Conservation (phyloP, 2,329 filamentous ascomycete genomes). For the Trichoderma sp. region DNA sequence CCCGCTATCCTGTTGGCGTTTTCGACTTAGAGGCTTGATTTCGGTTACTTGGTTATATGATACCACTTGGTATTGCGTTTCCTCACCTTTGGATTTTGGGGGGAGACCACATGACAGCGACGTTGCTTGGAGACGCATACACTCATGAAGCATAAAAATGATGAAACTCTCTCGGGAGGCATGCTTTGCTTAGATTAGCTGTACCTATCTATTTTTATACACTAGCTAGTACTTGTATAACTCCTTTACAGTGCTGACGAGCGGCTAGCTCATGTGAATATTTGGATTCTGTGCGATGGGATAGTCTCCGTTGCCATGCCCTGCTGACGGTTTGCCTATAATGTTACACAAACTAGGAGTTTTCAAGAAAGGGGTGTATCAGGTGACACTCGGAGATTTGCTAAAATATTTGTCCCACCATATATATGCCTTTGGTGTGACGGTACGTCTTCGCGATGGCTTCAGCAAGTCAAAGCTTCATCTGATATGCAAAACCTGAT, state of each 20-base stretch:
- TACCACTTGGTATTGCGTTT: conserved; percentile 2
- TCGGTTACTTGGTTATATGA: conserved; percentile 8
- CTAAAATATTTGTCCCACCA: background rate
- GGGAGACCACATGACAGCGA: background rate
- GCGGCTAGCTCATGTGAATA: background rate
- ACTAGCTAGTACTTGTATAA: background rate
- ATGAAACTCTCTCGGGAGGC: background rate
- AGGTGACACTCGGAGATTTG: background rate
- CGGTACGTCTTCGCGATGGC: background rate
- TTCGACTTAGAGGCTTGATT: conserved; percentile 4
- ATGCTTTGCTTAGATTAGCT: background rate
- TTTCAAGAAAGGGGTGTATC: background rate
- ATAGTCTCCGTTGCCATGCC: background rate
- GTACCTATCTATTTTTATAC: background rate
- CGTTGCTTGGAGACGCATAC: conserved; percentile 1
- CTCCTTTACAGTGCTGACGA: background rate
- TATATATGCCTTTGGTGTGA: background rate
- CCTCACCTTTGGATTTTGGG: background rate
- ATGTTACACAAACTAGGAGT: background rate
- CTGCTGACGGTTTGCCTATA: no score
- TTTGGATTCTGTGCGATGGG: background rate
- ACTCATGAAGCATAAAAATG: conserved; percentile 7
- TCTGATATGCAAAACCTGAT: background rate
- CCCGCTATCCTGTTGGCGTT: conserved; percentile 3
- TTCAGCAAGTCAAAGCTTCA: background rate